Conservation (phyloP, 805 yeast genomes). For the Candida chilensis region DNA sequence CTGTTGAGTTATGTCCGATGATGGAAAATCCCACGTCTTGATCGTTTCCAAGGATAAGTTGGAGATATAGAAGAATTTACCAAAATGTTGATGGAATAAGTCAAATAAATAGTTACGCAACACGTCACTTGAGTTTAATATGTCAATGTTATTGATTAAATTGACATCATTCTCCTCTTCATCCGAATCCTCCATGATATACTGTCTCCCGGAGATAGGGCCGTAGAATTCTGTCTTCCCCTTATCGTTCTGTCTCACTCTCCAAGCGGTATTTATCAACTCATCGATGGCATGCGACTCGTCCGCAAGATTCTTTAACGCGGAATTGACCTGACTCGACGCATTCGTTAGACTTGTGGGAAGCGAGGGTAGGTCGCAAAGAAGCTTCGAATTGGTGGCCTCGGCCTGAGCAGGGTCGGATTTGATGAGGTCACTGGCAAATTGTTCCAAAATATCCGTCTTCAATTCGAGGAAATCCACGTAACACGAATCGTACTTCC, state of each 20-base stretch:
- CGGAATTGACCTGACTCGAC: too few relatives aligned
- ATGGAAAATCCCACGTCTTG: conserved; percentile 14
- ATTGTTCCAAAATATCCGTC: conserved; percentile 13
- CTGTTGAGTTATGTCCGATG: conserved; percentile 13
- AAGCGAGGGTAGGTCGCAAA: conserved; percentile 4
- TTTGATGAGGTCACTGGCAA: conserved; percentile 11
- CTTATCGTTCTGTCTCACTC: conserved; percentile 12
- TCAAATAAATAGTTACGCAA: conserved; percentile 5
- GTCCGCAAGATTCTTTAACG: too few relatives aligned
- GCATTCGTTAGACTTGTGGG: conserved; percentile 7
- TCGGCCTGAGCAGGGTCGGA: conserved; percentile 8
- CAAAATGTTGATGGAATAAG: conserved; percentile 13
- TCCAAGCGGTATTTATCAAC: conserved; percentile 19
- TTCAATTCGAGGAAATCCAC: conserved; percentile 17
- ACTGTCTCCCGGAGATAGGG: conserved; percentile 20
- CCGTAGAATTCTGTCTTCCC: conserved; percentile 21
- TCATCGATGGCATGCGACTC: conserved; percentile 17
- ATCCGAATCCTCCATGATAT: conserved; percentile 11
- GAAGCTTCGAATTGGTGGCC: conserved; percentile 1
- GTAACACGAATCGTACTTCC: conserved; percentile 17
- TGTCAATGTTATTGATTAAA: conserved; percentile 2
- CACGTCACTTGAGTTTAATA: too few relatives aligned
- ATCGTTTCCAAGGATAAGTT: conserved; percentile 9
- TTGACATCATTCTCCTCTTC: conserved; percentile 2
- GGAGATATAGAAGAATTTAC: conserved; percentile 13